Percentiles rank a stretch among this genome's conserved stretches.
Conservation (phyloP, 2,329 filamentous ascomycete species). For the Aspergillus vadensis region DNA sequence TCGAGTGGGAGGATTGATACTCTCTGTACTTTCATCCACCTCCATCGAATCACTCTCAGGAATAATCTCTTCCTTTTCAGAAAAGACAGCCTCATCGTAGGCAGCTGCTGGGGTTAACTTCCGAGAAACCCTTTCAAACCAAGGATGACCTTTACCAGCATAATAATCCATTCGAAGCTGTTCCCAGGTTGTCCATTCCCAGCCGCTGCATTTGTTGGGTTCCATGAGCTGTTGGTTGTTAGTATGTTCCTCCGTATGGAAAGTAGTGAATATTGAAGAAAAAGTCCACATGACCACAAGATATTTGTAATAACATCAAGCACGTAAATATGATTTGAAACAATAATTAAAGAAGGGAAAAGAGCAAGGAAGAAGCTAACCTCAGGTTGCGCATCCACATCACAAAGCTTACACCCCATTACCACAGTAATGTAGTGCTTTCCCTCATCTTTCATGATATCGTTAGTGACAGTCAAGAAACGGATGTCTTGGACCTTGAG, state of each 20-base stretch:
- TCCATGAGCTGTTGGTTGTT: constrained; percentile 36
- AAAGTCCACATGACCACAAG: too few relatives aligned
- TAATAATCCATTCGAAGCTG: constrained; percentile 34
- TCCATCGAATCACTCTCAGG: background rate
- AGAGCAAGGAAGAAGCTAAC: constrained; percentile 44
- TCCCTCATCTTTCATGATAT: constrained; percentile 58
- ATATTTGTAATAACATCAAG: too few relatives aligned
- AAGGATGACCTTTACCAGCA: too few relatives aligned
- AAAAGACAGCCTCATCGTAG: too few relatives aligned
- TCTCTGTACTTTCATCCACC: too few relatives aligned
- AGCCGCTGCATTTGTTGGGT: constrained; percentile 57
- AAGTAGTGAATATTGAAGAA: too few relatives aligned
- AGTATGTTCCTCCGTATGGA: too few relatives aligned
- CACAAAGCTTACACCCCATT: constrained; percentile 56
- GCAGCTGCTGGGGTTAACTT: too few relatives aligned
- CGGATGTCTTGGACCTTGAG: constrained; percentile 56
- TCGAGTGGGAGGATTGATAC: background rate
- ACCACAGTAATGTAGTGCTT: constrained; percentile 79
- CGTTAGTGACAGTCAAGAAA: constrained; percentile 66
- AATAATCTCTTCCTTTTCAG: background rate
- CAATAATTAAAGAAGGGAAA: background rate
- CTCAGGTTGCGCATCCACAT: constrained; percentile 54
- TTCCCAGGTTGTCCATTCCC: constrained; percentile 57
- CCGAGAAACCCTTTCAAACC: too few relatives aligned
- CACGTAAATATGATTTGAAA: too few relatives aligned